These are phyloP conservation scores for Diutina siamensis DNA, from an alignment of 1,139 yeast species.

Conservation along the genomic window DNA sequence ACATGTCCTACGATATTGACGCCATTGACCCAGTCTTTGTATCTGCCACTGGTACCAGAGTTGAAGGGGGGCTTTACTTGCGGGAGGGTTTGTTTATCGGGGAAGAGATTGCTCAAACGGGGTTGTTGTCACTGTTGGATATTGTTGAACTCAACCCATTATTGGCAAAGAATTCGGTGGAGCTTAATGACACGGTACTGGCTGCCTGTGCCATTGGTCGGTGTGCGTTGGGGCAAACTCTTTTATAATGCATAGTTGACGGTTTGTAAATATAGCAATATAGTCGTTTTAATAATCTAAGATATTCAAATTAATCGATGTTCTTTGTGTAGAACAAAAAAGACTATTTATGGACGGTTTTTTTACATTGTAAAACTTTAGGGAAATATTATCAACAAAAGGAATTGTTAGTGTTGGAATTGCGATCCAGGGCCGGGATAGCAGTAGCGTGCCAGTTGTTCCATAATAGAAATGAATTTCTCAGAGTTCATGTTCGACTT, in stretches of 20 bases:
- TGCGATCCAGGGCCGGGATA: no score
- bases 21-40: constrained; percentile 92
- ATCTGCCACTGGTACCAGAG: constrained; percentile 97
- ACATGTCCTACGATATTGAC: constrained; percentile 90
- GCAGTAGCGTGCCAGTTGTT: no score
- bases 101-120: constrained; percentile 85
- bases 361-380: no score
- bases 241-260: constrained; percentile 33
- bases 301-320: no score
- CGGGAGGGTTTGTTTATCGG: constrained; percentile 91
- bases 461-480: no score
- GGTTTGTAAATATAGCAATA: no score
- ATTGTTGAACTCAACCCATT: constrained; percentile 91
- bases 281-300: no score
- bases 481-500: no score
- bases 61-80: constrained; percentile 87
- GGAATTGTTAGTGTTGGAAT: no score
- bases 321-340: no score
- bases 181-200: constrained; percentile 73
- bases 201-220: constrained; percentile 88
- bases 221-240: constrained; percentile 89
- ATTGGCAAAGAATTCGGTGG: constrained; percentile 68
- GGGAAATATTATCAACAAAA: no score
- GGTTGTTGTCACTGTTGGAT: constrained; percentile 76
- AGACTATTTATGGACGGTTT: no score